Base-by-base conservation (phyloP, 2,329 filamentous ascomycete species). In the Alternaria gaisen region DNA sequence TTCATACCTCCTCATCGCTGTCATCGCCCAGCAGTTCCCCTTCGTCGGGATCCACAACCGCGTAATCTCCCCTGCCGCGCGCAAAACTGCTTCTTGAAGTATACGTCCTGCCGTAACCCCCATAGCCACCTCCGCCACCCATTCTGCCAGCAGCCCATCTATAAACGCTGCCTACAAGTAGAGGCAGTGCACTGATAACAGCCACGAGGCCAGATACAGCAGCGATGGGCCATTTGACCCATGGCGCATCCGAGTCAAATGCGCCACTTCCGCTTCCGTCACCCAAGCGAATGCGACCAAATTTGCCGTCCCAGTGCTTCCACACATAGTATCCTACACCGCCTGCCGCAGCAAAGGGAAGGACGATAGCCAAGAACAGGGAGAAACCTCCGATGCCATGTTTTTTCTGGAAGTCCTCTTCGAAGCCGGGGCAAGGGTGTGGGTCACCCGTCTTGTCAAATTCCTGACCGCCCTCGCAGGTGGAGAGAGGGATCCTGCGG, bases 1-100 rank as follows among this genome's bases (percentile, higher is more conserved):
- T 54, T 66, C 75, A 89, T 50, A 90, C 91, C 63, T 97, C 94
- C 74, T 97, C 93, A 67, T 97, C 94, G 68, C 93, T 93, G 61
- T 97, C 94, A 69, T 97, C 94, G 1, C 95, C 95, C 36, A 99
- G 81, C 68, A 99, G 82, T 82, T 98, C 94, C 50, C 94, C 94
- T 77, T 98, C 95, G 75, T 98, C 95, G 52, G 95, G 91, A 72
- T 97, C 93, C 53, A 97, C 93, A 72, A 90, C 86, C 16, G 90
- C 88, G 78, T 98, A 98, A 78, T 97, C 92, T n/a, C 91, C 90
- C 57, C 92, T 87, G 1, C 92, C 91, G 58, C 93, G 87, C 5
- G 93, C 91, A 80, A 99, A 99, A 63, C 92, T 94, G 72, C 92
- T 91, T 60, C 96, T 85, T 51, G 92, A 97, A 16, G 93, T 95